Evolutionary conservation across 139 green algal species (phyloP), one percentile per base, ranked within the genome.

Genomic region (Pleodorina starrii): DNA sequence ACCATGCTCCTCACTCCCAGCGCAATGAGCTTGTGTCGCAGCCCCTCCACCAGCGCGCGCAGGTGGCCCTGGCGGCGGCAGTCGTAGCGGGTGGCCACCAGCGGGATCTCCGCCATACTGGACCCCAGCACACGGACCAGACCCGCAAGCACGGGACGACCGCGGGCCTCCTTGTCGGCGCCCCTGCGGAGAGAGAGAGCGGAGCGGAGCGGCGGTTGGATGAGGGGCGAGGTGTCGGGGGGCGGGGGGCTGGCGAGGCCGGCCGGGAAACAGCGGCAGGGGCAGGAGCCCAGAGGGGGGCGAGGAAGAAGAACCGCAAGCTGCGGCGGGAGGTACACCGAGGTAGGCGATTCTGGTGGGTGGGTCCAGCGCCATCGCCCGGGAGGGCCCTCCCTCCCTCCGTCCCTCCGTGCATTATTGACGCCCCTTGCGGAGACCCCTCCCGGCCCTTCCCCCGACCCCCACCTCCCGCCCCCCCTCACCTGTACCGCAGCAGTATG

Each of bases 51-150:
- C 44, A 98, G 89, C 87, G 96, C 94, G 17, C 94, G 85, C 16
- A 92, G 94, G 88, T 98, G 96, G 74, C 96, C 96, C 92, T 96
- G 93, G 32, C 97, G 91, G 59, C 97, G 90, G 23, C 94, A 94
- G 32, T 92, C 89, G n/a, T 76, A 74, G 36, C 91, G 90, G 0
- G 97, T 99, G 27, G 97, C 97, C 3, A 99, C 94, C 19, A 99
- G 94, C 23, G 97, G 97, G 90, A 99, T 90, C 94, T 99, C 97
- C 7, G 97, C 97, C 74, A 98, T 80, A 76, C 94, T 89, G 0
- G 78, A 46, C 6, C 97, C 97, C 91, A 99, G 98, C 60, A 98
- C 93, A 10, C 97, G 96, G 10, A 96, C 66, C 43, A 97, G 89
- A 12, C 93, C 96, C 0, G 95, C 95, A 9, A 94, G 93, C 68